Conservation (phyloP, 768 basidiomycete species). For the Auriscalpium microsporum region DNA sequence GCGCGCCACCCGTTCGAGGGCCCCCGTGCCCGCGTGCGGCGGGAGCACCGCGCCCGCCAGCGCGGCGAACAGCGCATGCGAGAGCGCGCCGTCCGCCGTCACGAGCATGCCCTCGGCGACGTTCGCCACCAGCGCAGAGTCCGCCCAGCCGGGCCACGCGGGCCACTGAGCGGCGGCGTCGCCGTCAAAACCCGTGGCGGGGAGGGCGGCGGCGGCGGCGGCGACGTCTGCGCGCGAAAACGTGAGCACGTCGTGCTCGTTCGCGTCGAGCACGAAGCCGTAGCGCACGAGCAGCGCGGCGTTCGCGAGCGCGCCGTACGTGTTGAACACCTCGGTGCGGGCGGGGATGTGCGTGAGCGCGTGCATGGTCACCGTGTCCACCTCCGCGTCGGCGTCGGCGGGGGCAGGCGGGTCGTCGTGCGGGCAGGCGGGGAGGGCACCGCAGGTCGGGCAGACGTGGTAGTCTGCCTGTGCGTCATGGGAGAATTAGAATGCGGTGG, state of each 20-base stretch:
- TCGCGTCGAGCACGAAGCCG: slow-evolving; percentile 68
- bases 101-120: slow-evolving; percentile 6
- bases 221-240: slow-evolving; percentile 15
- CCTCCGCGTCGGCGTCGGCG: slow-evolving; percentile 1
- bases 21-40: background rate
- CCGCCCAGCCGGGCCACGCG: slow-evolving; percentile 8
- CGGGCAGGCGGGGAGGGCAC: slow-evolving; percentile 55
- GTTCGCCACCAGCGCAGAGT: slow-evolving; percentile 8
- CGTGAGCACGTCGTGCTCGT: slow-evolving; percentile 53
- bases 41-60: slow-evolving; percentile 5
- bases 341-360: slow-evolving; percentile 42
- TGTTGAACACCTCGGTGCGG: slow-evolving; percentile 61
- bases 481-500: slow-evolving; percentile 5
- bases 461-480: slow-evolving; percentile 47
- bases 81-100: slow-evolving; percentile 13
- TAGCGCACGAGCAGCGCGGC: slow-evolving; percentile 60
- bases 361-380: slow-evolving; percentile 54
- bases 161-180: slow-evolving; percentile 4
- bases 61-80: slow-evolving; percentile 11
- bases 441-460: slow-evolving; percentile 66
- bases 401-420: slow-evolving; percentile 39
- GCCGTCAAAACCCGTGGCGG: background rate
- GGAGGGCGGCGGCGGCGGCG: slow-evolving; percentile 12
- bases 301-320: slow-evolving; percentile 66
- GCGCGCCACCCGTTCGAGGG: background rate